phyloP scores from a whole-genome alignment of 2,329 filamentous ascomycete genomes.

The Talaromyces islandicus region DNA sequence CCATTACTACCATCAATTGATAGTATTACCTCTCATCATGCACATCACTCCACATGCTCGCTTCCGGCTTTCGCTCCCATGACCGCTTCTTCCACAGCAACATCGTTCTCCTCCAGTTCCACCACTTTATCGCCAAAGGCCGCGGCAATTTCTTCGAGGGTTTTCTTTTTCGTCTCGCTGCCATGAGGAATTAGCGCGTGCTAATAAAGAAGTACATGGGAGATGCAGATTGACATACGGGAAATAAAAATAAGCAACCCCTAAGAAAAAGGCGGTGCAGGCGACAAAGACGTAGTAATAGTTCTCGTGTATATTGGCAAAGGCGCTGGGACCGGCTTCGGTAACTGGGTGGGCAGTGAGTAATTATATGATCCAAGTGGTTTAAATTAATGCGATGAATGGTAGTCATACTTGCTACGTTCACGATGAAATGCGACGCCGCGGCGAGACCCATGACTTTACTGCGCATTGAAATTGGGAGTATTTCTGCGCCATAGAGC shows the following conservation, averaged over 20 bases:
- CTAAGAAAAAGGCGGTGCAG: constrained; percentile 48
- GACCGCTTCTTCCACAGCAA: constrained; percentile 11
- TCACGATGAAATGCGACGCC: constrained; percentile 50
- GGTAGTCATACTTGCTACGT: constrained; percentile 40
- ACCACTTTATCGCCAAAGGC: constrained; percentile 45
- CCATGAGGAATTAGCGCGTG: constrained; percentile 1
- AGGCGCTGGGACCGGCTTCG: constrained; percentile 51
- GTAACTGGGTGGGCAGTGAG: constrained; percentile 30
- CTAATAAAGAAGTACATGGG: neutral
- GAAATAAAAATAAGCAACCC: constrained; percentile 50
- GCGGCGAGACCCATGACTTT: constrained; percentile 53
- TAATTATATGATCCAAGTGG: constrained; percentile 3
- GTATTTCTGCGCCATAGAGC: constrained; percentile 51
- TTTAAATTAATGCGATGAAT: constrained; percentile 1
- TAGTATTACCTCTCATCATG: neutral
- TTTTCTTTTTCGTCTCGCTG: constrained; percentile 44
- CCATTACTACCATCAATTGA: too few species aligned
- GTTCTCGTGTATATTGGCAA: constrained; percentile 53
- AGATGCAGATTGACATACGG: constrained; percentile 30
- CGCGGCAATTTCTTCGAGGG: constrained; percentile 45
- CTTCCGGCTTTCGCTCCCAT: constrained; percentile 9
- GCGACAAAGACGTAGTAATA: constrained; percentile 57
- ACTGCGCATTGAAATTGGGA: constrained; percentile 48
- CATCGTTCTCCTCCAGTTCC: constrained; percentile 9
- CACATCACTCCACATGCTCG: constrained; percentile 5